Conservation (phyloP, 306 rosid species). For the Crataegus laevigata region DNA sequence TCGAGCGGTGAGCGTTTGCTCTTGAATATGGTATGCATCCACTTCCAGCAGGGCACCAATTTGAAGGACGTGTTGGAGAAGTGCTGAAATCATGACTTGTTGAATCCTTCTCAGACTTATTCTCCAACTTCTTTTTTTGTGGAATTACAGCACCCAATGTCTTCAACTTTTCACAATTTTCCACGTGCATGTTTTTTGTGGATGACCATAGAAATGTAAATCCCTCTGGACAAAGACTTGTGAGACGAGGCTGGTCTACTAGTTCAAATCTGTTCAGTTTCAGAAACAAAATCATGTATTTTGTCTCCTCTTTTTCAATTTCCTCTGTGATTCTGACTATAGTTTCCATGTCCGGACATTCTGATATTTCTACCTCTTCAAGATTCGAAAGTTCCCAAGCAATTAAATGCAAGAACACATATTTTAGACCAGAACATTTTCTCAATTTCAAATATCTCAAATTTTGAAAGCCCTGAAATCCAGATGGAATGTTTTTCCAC, state of each 20-base stretch:
- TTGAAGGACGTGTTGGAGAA: too few species aligned
- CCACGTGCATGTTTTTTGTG: accelerated
- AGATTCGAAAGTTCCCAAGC: neutral
- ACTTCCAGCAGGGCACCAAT: neutral
- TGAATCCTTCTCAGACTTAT: too few species aligned
- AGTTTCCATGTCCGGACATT: neutral
- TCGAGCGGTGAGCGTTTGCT: too few species aligned
- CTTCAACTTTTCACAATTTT: neutral
- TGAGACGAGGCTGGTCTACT: accelerated
- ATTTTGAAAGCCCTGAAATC: neutral
- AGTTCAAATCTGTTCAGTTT: neutral
- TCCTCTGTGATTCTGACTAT: neutral
- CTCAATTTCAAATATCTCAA: accelerated
- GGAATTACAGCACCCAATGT: too few species aligned
- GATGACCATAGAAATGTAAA: neutral
- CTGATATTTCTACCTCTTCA: accelerated
- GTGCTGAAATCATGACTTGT: neutral
- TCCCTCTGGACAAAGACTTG: neutral
- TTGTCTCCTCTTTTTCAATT: neutral
- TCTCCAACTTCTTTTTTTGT: too few species aligned
- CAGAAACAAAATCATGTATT: neutral
- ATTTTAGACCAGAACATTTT: accelerated
- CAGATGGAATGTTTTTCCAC: neutral
- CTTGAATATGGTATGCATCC: neutral
- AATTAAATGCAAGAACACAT: neutral